Percentiles rank a stretch among this genome's conserved stretches.
phyloP scores from a whole-genome alignment of 495 filamentous ascomycete genomes.

The Glarea lozoyensis region DNA sequence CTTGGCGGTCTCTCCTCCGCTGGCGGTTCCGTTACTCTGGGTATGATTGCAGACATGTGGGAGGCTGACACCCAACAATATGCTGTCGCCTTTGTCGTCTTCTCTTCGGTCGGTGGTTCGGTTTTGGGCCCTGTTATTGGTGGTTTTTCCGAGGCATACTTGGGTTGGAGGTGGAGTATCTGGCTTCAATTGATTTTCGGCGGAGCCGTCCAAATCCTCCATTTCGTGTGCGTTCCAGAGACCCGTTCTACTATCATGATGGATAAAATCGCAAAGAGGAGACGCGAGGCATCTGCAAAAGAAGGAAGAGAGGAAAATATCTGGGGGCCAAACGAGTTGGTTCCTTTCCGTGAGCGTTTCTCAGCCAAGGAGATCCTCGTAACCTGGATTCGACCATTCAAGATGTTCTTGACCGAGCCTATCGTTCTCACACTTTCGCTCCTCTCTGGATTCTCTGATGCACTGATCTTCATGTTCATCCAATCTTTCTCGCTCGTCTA shows the following conservation, averaged over 20 bases:
- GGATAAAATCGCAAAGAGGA: slow-evolving; percentile 56
- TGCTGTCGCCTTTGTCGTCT: slow-evolving; percentile 65
- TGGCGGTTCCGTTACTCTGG: slow-evolving; percentile 72
- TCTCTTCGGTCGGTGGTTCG: slow-evolving; percentile 68
- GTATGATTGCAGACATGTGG: slow-evolving; percentile 77
- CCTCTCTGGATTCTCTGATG: slow-evolving; percentile 68
- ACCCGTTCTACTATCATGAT: slow-evolving; percentile 60
- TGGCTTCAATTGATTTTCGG: slow-evolving; percentile 78
- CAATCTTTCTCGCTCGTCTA: slow-evolving; percentile 60
- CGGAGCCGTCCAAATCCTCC: slow-evolving; percentile 51
- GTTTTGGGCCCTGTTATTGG: slow-evolving; percentile 73
- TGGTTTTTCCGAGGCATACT: slow-evolving; percentile 58
- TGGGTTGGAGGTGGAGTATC: slow-evolving; percentile 69
- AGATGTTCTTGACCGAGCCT: slow-evolving; percentile 69
- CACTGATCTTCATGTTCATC: slow-evolving; percentile 75
- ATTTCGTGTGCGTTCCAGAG: slow-evolving; percentile 60
- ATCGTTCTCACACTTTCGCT: slow-evolving; percentile 66
- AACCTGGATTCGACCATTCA: slow-evolving; percentile 65
- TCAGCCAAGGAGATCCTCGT: slow-evolving; percentile 43
- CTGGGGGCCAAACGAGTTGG: slow-evolving; percentile 55
- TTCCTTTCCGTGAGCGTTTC: slow-evolving; percentile 40
- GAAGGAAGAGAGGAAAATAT: slow-evolving; percentile 44
- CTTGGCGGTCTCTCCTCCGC: slow-evolving; percentile 66
- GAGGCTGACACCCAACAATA: slow-evolving; percentile 64
- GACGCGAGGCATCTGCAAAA: slow-evolving; percentile 46